A percentile compares a stretch with the other conserved stretches of the same genome.
Evolutionary conservation across 345 rosid species (phyloP).

Genomic region (Diplotaxis tenuifolia): DNA sequence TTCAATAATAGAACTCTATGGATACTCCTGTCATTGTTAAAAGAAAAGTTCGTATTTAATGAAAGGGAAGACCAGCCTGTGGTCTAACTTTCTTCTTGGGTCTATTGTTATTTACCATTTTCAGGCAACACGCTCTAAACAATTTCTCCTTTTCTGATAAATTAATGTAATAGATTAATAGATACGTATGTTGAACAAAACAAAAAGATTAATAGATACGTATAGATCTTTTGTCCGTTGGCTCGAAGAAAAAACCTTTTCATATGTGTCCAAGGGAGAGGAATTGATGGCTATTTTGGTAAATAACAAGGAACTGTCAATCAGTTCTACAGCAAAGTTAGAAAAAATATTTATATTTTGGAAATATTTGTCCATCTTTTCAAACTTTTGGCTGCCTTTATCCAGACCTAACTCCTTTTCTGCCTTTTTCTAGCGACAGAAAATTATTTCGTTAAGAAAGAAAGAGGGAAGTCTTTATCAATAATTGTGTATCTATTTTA

Average conservation of each 20-base stretch:
- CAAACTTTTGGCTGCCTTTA: slow-evolving; percentile 34
- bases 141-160: neutral
- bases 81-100: slow-evolving; percentile 9
- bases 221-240: slow-evolving; percentile 20
- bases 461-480: neutral
- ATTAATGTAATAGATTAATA: neutral
- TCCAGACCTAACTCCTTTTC: slow-evolving; percentile 22
- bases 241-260: slow-evolving; percentile 19
- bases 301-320: slow-evolving; percentile 31
- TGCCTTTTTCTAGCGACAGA: slow-evolving; percentile 24
- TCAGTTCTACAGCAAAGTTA: slow-evolving; percentile 15
- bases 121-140: neutral
- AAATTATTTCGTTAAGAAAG: slow-evolving; percentile 10
- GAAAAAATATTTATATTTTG: slow-evolving; percentile 5
- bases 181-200: too few relatives aligned
- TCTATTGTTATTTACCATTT: slow-evolving; percentile 13
- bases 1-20: slow-evolving; percentile 9
- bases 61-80: neutral
- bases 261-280: slow-evolving; percentile 28
- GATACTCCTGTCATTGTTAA: neutral
- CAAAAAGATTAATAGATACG: neutral
- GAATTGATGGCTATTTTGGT: slow-evolving; percentile 34
- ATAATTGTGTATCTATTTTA: too few relatives aligned
- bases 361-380: neutral
- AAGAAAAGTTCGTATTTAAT: neutral